Conservation (phyloP, 495 filamentous ascomycete species). For the Penicilliopsis zonata region DNA sequence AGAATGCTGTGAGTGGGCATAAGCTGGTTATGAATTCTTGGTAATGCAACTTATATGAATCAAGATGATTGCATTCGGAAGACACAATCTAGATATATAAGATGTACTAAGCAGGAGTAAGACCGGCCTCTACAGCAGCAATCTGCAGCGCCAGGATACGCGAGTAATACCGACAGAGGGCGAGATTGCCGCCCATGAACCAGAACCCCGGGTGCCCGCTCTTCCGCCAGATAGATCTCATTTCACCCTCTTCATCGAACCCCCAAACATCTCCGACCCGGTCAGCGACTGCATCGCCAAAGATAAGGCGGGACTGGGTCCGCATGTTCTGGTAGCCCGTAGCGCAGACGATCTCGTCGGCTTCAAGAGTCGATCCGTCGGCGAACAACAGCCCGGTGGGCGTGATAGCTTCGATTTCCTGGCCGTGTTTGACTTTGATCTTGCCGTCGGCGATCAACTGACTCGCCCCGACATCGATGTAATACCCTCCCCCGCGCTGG, state of each 20-base stretch:
- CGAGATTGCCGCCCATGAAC: constrained; percentile 76
- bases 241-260: constrained; percentile 65
- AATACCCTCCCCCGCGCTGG: constrained; percentile 66
- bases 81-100: too few relatives aligned
- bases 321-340: constrained; percentile 80
- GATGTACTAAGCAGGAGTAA: too few relatives aligned
- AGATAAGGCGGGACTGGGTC: constrained; percentile 43
- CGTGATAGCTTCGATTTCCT: constrained; percentile 49
- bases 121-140: constrained; percentile 48
- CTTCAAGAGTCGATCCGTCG: constrained; percentile 55
- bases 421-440: constrained; percentile 62
- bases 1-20: too few relatives aligned
- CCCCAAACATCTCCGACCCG: constrained; percentile 64
- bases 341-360: constrained; percentile 73
- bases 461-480: constrained; percentile 63
- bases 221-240: constrained; percentile 55
- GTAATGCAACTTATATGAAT: too few relatives aligned
- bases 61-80: too few relatives aligned
- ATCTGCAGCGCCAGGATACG: constrained; percentile 66
- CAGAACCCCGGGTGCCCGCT: constrained; percentile 69
- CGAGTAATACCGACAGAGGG: constrained; percentile 61
- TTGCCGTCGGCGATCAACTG: constrained; percentile 65
- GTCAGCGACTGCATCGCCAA: constrained; percentile 60
- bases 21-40: too few relatives aligned
- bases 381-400: constrained; percentile 48